Percentiles rank a stretch among this genome's conserved stretches.
Evolutionary conservation across 2,329 filamentous ascomycete genomes (phyloP).

Genomic region (Aspergillus novoparasiticus): DNA sequence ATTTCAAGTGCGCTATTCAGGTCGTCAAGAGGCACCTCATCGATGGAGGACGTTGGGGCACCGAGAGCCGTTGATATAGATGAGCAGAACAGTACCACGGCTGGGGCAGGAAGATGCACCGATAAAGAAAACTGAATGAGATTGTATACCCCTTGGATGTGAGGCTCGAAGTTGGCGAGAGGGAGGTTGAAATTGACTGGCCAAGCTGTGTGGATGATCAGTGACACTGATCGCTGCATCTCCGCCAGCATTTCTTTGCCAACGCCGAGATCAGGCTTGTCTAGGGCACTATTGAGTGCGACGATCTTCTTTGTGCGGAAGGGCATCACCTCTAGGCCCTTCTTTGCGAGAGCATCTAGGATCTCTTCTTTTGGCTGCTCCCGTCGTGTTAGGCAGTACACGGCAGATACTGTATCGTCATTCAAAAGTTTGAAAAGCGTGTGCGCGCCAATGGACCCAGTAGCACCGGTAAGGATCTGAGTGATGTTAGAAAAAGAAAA

Average conservation of each 20-base stretch:
- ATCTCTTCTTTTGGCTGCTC: conserved; percentile 25
- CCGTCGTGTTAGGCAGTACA: conserved; percentile 44
- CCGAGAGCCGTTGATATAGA: conserved; percentile 48
- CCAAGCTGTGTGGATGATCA: conserved; percentile 58
- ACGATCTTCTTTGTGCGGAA: conserved; percentile 39
- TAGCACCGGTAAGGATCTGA: conserved; percentile 47
- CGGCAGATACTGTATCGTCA: conserved; percentile 34
- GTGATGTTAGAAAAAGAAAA: background rate
- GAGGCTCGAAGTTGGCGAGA: conserved; percentile 50
- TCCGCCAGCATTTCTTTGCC: conserved; percentile 35
- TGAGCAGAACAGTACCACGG: conserved; percentile 53
- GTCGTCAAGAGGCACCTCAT: conserved; percentile 18
- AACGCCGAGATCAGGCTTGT: conserved; percentile 47
- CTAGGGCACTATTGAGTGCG: conserved; percentile 43
- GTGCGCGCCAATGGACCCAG: conserved; percentile 48
- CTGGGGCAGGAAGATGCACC: conserved; percentile 32
- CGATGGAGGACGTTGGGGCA: background rate
- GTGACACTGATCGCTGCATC: conserved; percentile 45
- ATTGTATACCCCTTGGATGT: conserved; percentile 48
- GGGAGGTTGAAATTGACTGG: conserved; percentile 59
- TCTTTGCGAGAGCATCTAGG: conserved; percentile 23
- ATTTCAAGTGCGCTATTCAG: conserved; percentile 25
- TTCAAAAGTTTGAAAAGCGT: conserved; percentile 41
- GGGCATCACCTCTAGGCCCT: conserved; percentile 24
- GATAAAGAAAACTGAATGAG: conserved; percentile 50